Base-by-base conservation (phyloP, 73 alveolate genomes). In the Stentor coeruleus region DNA sequence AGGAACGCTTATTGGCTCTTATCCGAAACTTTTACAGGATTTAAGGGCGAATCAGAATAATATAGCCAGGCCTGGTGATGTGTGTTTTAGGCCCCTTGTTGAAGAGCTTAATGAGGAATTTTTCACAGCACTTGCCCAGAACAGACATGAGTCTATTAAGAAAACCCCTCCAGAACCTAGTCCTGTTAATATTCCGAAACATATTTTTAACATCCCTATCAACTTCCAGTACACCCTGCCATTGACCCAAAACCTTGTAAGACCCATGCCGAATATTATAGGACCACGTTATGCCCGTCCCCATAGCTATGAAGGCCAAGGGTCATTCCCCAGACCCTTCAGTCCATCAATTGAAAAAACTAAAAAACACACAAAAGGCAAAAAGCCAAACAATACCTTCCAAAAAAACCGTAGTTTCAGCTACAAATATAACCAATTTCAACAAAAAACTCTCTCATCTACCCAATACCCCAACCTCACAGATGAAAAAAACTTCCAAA, bases 91-190 rank as follows among this genome's bases (percentile, higher is more conserved):
- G 3, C 73, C 73, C 15, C 28, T n/a, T 57, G 73, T 57, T 31
- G 73, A 57, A 57, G 73, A 57, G 73, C 73, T 57, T 31, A n/a
- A 57, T 20, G 73, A 57, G 35, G 28, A 57, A n/a, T 57, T 57
- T 31, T 57, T 57, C 73, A 57, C 73, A 20, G 73, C 35, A n/a
- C 28, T 57, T 57, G 73, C 73, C 73, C 73, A 57, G 35, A 31
- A 31, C 73, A 57, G 28, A 31, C 73, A 20, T 2, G 73, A 20
- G 35, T 31, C 15, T 20, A 31, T 57, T 57, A 20, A n/a, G 73
- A 20, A n/a, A 2, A n/a, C 73, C 28, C 73, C 73, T 57, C 73
- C 15, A 57, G 28, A 57, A n/a, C 73, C 73, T 57, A n/a, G n/a
- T n/a, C n/a, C n/a, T n/a, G n/a, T n/a, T n/a, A n/a, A n/a, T n/a